Percentiles rank a stretch among this genome's conserved stretches.
These are phyloP conservation scores for Nicotiana benthamiana DNA, from an alignment of 257 asterid species.

Conservation along the genomic window DNA sequence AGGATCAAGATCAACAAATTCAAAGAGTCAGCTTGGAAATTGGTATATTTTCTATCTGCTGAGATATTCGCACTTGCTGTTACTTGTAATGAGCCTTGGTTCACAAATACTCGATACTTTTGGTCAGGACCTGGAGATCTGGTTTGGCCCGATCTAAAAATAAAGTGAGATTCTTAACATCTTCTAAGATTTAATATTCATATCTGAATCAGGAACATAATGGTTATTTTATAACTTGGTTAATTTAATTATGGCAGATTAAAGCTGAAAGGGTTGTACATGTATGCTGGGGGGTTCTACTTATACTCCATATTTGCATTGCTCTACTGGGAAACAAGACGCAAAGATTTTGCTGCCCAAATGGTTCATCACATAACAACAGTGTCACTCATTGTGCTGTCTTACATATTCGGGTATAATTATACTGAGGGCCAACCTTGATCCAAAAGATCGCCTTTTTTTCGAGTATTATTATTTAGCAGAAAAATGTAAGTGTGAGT, in stretches of 20 bases:
- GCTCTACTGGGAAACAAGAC: conserved; percentile 27
- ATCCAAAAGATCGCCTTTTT: neutral
- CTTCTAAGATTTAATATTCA: neutral
- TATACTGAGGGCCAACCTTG: too few relatives aligned
- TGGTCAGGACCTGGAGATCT: conserved; percentile 31
- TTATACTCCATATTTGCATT: conserved; percentile 24
- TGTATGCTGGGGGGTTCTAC: conserved; percentile 35
- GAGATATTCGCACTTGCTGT: conserved; percentile 23
- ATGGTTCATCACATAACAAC: conserved; percentile 28
- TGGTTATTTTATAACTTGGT: conserved; percentile 1
- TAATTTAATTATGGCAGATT: conserved; percentile 8
- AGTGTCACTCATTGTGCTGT: conserved; percentile 13
- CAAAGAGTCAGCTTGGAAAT: conserved; percentile 36
- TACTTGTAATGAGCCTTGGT: conserved; percentile 30
- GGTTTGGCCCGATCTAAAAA: conserved; percentile 31
- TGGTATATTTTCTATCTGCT: conserved; percentile 17
- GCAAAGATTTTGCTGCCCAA: conserved; percentile 20
- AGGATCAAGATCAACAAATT: conserved; percentile 21
- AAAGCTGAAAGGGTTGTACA: conserved; percentile 26
- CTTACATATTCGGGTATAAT: conserved; percentile 23
- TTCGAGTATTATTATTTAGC: neutral
- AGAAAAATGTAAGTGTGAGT: neutral
- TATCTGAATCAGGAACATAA: neutral
- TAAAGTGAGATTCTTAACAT: conserved; percentile 12
- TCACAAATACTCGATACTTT: conserved; percentile 21